Evolutionary conservation across 306 rosid genomes (phyloP).

Genomic region (Vicia faba): DNA sequence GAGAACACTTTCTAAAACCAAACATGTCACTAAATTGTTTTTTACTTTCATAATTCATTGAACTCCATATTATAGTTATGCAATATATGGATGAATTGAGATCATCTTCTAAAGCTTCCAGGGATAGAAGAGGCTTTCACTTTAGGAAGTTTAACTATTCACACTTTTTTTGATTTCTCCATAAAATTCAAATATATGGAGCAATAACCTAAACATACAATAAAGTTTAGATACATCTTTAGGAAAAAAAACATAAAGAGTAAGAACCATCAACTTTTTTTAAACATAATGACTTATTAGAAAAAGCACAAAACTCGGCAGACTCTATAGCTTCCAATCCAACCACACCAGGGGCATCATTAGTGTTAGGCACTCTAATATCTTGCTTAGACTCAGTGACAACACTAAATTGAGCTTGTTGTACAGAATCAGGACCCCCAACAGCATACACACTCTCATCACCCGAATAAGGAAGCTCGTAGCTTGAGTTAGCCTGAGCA

Average conservation of each 20-base stretch:
- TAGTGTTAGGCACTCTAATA: conserved; percentile 42
- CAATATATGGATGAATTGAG: too few species aligned
- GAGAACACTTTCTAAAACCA: not conserved
- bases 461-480: conserved; percentile 45
- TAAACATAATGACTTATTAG: too few species aligned
- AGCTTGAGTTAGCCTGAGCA: conserved; percentile 40
- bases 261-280: too few species aligned
- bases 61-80: conserved; percentile 23
- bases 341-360: conserved; percentile 38
- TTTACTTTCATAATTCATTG: conserved; percentile 28
- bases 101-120: too few species aligned
- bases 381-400: conserved; percentile 42
- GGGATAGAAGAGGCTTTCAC: too few species aligned
- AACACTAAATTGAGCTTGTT: conserved; percentile 51
- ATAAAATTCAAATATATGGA: too few species aligned
- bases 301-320: too few species aligned
- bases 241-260: too few species aligned
- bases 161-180: too few species aligned
- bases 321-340: conserved; percentile 47
- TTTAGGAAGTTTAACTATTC: too few species aligned
- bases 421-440: conserved; percentile 56
- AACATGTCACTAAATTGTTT: conserved; percentile 10
- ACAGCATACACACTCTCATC: conserved; percentile 46
- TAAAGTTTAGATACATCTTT: too few species aligned
- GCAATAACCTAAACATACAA: too few species aligned